Conservation (phyloP, 768 basidiomycete species). For the Trametes cubensis region DNA sequence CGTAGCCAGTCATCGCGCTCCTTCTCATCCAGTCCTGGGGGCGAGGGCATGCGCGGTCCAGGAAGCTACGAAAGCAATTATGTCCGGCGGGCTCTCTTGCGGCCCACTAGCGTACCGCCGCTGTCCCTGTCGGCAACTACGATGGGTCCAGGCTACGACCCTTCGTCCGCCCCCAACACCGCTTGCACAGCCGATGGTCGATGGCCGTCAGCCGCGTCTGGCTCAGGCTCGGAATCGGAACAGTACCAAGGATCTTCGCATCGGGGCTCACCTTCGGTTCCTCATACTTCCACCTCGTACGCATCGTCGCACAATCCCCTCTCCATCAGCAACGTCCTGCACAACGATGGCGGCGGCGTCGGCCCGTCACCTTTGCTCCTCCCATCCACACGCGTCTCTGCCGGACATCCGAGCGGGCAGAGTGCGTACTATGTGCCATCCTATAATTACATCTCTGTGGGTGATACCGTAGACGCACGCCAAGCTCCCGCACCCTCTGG, state of each 20-base stretch:
- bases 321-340: slow-evolving; percentile 19
- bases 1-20: slow-evolving; percentile 21
- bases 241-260: slow-evolving; percentile 26
- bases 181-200: slow-evolving; percentile 24
- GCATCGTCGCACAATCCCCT: slow-evolving; percentile 19
- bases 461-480: slow-evolving; percentile 20
- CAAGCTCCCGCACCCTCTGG: slow-evolving; percentile 18
- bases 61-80: slow-evolving; percentile 23
- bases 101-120: slow-evolving; percentile 32
- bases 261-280: slow-evolving; percentile 22
- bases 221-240: slow-evolving; percentile 24
- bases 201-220: slow-evolving; percentile 24
- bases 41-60: slow-evolving; percentile 21
- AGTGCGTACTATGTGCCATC: slow-evolving; percentile 23
- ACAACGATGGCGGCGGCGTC: slow-evolving; percentile 16
- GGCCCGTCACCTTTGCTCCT: slow-evolving; percentile 20
- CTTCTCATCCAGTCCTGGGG: slow-evolving; percentile 22
- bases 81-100: slow-evolving; percentile 23
- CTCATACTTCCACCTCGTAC: slow-evolving; percentile 23
- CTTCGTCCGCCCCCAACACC: slow-evolving; percentile 29
- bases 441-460: slow-evolving; percentile 25
- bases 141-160: slow-evolving; percentile 16
- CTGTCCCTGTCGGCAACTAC: slow-evolving; percentile 26
- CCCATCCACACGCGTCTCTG: slow-evolving; percentile 13
- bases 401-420: slow-evolving; percentile 20